Percentiles rank a stretch among this genome's conserved stretches.
phyloP scores from a whole-genome alignment of 2,329 filamentous ascomycete genomes.

The Fusarium pininemorale region DNA sequence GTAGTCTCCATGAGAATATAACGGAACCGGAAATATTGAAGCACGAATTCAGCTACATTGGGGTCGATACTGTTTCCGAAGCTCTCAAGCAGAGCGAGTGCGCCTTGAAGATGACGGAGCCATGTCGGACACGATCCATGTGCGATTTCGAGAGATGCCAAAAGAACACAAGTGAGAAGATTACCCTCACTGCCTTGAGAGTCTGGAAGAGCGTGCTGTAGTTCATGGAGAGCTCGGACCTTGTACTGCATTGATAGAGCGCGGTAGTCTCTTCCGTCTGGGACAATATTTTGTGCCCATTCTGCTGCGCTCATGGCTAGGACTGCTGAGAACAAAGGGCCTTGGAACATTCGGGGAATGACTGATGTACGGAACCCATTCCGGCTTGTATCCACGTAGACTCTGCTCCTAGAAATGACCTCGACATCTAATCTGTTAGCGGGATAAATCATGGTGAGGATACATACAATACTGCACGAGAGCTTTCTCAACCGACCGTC shows the following conservation, averaged over 20 bases:
- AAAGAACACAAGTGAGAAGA: constrained; percentile 35
- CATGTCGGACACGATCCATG: constrained; percentile 34
- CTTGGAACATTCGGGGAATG: constrained; percentile 32
- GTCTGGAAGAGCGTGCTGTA: constrained; percentile 25
- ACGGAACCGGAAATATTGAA: constrained; percentile 39
- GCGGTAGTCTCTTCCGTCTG: constrained; percentile 32
- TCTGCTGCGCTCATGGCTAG: constrained; percentile 39
- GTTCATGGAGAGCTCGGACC: constrained; percentile 28
- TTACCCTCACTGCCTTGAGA: constrained; percentile 27
- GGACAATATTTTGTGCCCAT: constrained; percentile 30
- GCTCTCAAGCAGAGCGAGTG: constrained; percentile 36
- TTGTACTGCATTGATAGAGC: constrained; percentile 37
- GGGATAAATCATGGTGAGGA: too few species aligned
- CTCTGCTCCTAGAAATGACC: constrained; percentile 35
- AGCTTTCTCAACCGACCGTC: constrained; percentile 13
- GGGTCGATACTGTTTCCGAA: constrained; percentile 24
- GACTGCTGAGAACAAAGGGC: constrained; percentile 31
- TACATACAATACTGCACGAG: constrained; percentile 39
- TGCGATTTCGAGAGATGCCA: constrained; percentile 38
- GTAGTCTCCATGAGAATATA: constrained; percentile 40
- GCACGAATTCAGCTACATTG: constrained; percentile 30
- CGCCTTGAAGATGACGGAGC: constrained; percentile 37
- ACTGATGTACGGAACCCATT: constrained; percentile 37
- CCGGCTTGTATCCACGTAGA: constrained; percentile 35
- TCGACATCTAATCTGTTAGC: constrained; percentile 33